These are phyloP conservation scores for Hansenula sp. DNA, from an alignment of 1,139 yeast genomes.

Conservation along the genomic window DNA sequence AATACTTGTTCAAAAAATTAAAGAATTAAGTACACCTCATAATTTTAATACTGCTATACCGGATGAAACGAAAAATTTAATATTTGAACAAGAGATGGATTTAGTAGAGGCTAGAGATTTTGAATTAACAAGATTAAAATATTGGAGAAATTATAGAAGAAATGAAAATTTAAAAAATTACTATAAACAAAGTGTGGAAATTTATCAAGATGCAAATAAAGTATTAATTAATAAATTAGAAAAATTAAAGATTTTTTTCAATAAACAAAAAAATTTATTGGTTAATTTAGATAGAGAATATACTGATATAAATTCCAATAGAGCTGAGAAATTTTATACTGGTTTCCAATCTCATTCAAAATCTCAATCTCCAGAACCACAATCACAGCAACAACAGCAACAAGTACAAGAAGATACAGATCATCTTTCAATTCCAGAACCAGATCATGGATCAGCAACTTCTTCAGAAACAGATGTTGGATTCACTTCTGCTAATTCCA, in stretches of 20 bases:
- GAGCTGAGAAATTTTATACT: conserved; percentile 17
- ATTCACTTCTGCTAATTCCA: neutral
- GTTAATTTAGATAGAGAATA: conserved; percentile 20
- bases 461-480: neutral
- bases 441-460: neutral
- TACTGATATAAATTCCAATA: conserved; percentile 20
- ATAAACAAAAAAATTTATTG: conserved; percentile 23
- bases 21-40: conserved; percentile 3
- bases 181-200: conserved; percentile 20
- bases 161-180: conserved; percentile 22
- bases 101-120: conserved; percentile 27
- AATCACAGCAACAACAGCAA: neutral
- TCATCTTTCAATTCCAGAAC: neutral
- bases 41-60: conserved; percentile 9
- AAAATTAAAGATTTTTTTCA: conserved; percentile 27
- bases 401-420: too few species aligned
- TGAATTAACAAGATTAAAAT: conserved; percentile 24
- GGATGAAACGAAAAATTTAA: too few species aligned
- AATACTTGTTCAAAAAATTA: neutral
- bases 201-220: conserved; percentile 23
- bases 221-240: conserved; percentile 25
- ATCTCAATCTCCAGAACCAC: neutral
- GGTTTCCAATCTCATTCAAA: conserved; percentile 14
- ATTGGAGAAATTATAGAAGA: conserved; percentile 20
- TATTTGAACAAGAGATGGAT: conserved; percentile 21